These are phyloP conservation scores for Scolecobasidium constrictum DNA, from an alignment of 2,329 filamentous ascomycete species.

Conservation along the genomic window DNA sequence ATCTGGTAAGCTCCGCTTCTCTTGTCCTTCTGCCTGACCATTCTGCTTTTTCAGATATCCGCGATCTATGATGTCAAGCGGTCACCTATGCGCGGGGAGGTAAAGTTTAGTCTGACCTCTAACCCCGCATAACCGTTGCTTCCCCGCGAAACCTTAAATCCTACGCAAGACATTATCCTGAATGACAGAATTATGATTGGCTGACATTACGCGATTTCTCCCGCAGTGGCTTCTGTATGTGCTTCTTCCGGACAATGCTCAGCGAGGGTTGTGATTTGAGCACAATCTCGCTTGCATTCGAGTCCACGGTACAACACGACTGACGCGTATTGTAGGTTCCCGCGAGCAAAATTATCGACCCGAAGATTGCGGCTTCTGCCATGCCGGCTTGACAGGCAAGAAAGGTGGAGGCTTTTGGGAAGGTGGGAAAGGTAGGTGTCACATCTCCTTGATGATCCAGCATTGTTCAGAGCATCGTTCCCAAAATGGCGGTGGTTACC, in stretches of 20 bases:
- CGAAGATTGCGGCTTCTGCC: slow-evolving; percentile 66
- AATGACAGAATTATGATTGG: slow-evolving; percentile 5
- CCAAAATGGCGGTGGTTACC: background rate
- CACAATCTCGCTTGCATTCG: too few species aligned
- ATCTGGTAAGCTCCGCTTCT: slow-evolving; percentile 41
- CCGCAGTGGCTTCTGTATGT: slow-evolving; percentile 17
- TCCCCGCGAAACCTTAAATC: slow-evolving; percentile 1
- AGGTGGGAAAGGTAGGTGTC: slow-evolving; percentile 53
- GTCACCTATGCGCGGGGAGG: too few species aligned
- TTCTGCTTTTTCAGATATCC: background rate
- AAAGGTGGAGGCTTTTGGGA: slow-evolving; percentile 70
- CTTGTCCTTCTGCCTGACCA: background rate
- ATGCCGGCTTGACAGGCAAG: slow-evolving; percentile 57
- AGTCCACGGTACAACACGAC: background rate
- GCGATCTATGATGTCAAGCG: background rate
- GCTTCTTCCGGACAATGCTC: background rate
- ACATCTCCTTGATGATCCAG: too few species aligned
- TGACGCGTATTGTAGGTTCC: slow-evolving; percentile 42
- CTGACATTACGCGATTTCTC: slow-evolving; percentile 1
- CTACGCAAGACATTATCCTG: background rate
- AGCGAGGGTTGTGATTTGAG: too few species aligned
- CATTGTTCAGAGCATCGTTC: too few species aligned
- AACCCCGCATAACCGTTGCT: background rate
- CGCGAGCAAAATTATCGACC: slow-evolving; percentile 70
- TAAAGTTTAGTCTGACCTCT: background rate